Conservation (phyloP, 108 stramenopile species). For the Skeletonema grethae region DNA sequence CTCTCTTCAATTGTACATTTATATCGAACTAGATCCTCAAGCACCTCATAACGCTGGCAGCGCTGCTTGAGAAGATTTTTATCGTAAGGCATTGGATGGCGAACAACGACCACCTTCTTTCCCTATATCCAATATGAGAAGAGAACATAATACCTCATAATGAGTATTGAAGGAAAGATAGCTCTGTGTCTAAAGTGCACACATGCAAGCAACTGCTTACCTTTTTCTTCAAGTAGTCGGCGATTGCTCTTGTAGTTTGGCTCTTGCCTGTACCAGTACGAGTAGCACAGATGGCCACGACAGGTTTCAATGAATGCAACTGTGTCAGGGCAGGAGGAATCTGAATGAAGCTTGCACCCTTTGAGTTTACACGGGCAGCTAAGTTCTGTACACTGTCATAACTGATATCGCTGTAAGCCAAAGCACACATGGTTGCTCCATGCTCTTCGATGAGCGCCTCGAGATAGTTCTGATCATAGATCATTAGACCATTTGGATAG, state of each 20-base stretch:
- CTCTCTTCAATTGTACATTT: conserved; percentile 61
- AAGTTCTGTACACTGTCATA: conserved; percentile 52
- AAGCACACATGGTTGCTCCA: conserved; percentile 42
- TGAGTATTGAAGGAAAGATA: too few species aligned
- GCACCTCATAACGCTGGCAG: conserved; percentile 52
- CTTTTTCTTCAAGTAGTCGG: conserved; percentile 45
- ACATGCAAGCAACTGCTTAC: too few species aligned
- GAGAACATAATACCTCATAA: too few species aligned
- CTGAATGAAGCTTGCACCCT: conserved; percentile 57
- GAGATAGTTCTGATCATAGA: conserved; percentile 45
- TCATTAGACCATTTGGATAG: conserved; percentile 52
- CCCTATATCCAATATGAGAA: conserved; percentile 11
- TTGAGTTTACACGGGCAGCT: conserved; percentile 49
- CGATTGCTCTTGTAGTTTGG: conserved; percentile 49
- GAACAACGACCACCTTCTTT: conserved; percentile 45
- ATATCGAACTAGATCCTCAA: conserved; percentile 59
- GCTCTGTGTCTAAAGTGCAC: too few species aligned
- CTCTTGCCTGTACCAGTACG: conserved; percentile 52
- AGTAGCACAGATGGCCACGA: conserved; percentile 51
- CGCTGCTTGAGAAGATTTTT: conserved; percentile 41
- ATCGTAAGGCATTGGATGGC: conserved; percentile 64
- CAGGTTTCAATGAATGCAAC: conserved; percentile 45
- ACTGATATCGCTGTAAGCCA: conserved; percentile 41
- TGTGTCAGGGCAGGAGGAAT: conserved; percentile 48
- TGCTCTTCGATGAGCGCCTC: conserved; percentile 48